phyloP scores from a whole-genome alignment of 2,329 filamentous ascomycete species.

The Aspergillaceae sp. region DNA sequence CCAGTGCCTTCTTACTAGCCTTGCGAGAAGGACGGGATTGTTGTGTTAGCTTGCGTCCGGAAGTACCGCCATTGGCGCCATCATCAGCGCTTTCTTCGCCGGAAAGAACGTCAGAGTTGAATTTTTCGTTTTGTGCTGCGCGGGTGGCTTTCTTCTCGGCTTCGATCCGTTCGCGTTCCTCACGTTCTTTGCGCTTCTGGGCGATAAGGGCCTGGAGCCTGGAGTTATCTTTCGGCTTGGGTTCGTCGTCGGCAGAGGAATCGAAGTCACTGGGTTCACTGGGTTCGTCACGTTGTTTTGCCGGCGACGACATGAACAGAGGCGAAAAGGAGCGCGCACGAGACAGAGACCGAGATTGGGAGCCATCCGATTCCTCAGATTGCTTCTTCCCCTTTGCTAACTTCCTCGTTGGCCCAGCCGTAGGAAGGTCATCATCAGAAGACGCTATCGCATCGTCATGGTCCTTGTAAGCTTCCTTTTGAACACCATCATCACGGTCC shows the following conservation, averaged over 20 bases:
- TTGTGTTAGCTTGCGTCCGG: conserved; percentile 61
- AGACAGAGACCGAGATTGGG: conserved; percentile 16
- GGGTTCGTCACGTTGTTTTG: conserved; percentile 5
- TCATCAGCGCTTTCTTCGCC: conserved; percentile 46
- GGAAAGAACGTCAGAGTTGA: conserved; percentile 36
- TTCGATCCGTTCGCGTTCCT: conserved; percentile 54
- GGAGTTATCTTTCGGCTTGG: conserved; percentile 38
- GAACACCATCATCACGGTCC: conserved; percentile 5
- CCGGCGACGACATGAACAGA: conserved; percentile 37
- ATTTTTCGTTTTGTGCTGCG: conserved; percentile 21
- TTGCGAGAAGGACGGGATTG: conserved; percentile 61
- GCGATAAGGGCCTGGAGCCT: conserved; percentile 65
- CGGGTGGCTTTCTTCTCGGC: conserved; percentile 33
- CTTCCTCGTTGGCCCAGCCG: conserved; percentile 20
- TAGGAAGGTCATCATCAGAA: conserved; percentile 23
- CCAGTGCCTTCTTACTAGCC: conserved; percentile 86
- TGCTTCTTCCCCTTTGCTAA: conserved; percentile 22
- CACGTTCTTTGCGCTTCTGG: conserved; percentile 62
- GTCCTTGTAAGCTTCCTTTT: not conserved
- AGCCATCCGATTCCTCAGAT: conserved; percentile 9
- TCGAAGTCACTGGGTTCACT: conserved; percentile 11
- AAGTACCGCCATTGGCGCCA: conserved; percentile 48
- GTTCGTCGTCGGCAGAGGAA: conserved; percentile 13
- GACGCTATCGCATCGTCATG: too few species aligned
- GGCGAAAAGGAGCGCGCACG: conserved; percentile 27